phyloP scores from a whole-genome alignment of 1,139 yeast species.

The Lodderomyces beijingensis region DNA sequence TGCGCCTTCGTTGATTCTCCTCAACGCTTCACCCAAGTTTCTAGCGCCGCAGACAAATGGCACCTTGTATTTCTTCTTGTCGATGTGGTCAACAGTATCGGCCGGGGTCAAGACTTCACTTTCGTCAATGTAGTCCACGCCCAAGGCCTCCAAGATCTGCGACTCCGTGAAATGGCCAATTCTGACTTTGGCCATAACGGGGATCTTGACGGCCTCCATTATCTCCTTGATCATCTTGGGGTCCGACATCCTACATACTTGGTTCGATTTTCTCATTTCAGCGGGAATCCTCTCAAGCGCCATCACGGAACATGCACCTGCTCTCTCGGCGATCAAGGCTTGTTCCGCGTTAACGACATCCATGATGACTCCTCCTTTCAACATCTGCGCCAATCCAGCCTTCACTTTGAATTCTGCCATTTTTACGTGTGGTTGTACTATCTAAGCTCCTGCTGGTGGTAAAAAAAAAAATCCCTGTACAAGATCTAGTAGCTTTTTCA shows the following conservation, averaged over 20 bases:
- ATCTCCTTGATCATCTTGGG: constrained; percentile 77
- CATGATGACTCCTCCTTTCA: constrained; percentile 62
- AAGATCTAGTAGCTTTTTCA: too few relatives aligned
- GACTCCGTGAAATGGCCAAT: constrained; percentile 87
- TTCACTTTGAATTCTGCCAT: constrained; percentile 59
- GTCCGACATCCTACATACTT: constrained; percentile 85
- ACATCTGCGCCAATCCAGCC: constrained; percentile 85
- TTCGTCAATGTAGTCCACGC: constrained; percentile 80
- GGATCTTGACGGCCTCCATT: constrained; percentile 68
- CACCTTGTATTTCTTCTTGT: constrained; percentile 57
- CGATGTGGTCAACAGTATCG: constrained; percentile 64
- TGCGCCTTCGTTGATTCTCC: constrained; percentile 81
- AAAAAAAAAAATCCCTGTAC: too few relatives aligned
- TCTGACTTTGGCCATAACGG: constrained; percentile 87
- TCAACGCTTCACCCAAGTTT: constrained; percentile 78
- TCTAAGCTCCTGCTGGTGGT: too few relatives aligned
- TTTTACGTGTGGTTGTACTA: too few relatives aligned
- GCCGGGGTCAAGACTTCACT: constrained; percentile 84
- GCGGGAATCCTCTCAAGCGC: constrained; percentile 86
- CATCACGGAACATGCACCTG: constrained; percentile 92
- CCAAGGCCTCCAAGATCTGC: constrained; percentile 68
- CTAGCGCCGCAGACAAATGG: constrained; percentile 89
- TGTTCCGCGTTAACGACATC: constrained; percentile 52
- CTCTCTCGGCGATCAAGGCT: constrained; percentile 65
- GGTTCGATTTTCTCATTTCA: constrained; percentile 79